phyloP scores from a whole-genome alignment of 768 basidiomycete genomes.

The Mycena rosella region DNA sequence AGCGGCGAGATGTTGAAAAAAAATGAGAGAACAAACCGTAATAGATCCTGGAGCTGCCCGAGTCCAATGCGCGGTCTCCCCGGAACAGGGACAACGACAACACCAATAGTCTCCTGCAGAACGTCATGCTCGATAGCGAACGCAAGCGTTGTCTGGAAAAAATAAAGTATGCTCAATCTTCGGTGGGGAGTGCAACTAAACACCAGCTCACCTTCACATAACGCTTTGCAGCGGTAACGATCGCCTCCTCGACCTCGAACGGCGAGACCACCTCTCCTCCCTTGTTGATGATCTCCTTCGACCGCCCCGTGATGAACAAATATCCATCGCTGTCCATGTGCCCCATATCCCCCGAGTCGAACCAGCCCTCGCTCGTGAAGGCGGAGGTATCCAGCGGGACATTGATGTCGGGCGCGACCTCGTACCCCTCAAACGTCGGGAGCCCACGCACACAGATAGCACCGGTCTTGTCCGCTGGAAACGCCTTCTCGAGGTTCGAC shows the following conservation, averaged over 20 bases:
- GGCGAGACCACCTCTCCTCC: slow-evolving; percentile 74
- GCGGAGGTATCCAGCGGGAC: slow-evolving; percentile 59
- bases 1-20: background rate
- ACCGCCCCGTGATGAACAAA: slow-evolving; percentile 67
- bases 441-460: slow-evolving; percentile 68
- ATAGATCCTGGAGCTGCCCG: slow-evolving; percentile 54
- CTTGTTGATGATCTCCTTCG: slow-evolving; percentile 72
- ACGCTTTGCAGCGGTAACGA: slow-evolving; percentile 56
- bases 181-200: too few species aligned
- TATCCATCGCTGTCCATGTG: slow-evolving; percentile 62
- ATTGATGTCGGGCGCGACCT: slow-evolving; percentile 52
- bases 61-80: slow-evolving; percentile 53
- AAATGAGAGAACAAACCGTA: slow-evolving; percentile 47
- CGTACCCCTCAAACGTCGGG: slow-evolving; percentile 66
- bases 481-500: slow-evolving; percentile 49
- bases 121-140: slow-evolving; percentile 62
- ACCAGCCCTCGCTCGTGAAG: slow-evolving; percentile 66
- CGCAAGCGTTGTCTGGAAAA: slow-evolving; percentile 51
- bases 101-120: slow-evolving; percentile 62
- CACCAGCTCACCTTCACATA: slow-evolving; percentile 50
- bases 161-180: too few species aligned
- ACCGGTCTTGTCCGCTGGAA: slow-evolving; percentile 55
- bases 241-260: slow-evolving; percentile 71
- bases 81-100: slow-evolving; percentile 55
- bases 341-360: slow-evolving; percentile 64